These are phyloP conservation scores for Xerocomus potaroensis DNA, from an alignment of 768 basidiomycete genomes.

Conservation along the genomic window DNA sequence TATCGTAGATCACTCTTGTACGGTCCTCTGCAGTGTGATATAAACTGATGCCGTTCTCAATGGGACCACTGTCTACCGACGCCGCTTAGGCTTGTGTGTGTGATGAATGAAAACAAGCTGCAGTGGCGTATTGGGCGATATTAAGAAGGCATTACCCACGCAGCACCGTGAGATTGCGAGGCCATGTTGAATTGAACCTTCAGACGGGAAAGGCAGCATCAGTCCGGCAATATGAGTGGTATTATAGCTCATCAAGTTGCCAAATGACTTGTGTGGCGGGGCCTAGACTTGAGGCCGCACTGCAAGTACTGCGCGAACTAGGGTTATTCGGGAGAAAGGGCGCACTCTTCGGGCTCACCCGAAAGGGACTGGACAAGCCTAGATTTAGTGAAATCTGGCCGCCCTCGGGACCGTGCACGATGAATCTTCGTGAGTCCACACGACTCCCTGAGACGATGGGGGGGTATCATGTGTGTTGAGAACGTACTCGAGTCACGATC, in stretches of 20 bases:
- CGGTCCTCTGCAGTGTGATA: not conserved
- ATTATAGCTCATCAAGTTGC: slow-evolving; percentile 23
- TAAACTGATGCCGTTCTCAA: not conserved
- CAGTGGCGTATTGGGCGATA: slow-evolving; percentile 24
- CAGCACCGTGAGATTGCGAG: slow-evolving; percentile 12
- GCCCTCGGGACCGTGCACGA: slow-evolving; percentile 16
- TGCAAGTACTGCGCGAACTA: no score
- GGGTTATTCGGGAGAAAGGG: no score
- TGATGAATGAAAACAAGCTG: slow-evolving; percentile 6
- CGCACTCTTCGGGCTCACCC: no score
- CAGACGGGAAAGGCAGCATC: not conserved
- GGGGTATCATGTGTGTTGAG: no score
- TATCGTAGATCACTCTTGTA: not conserved
- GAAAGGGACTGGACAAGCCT: not conserved
- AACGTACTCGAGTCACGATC: slow-evolving; percentile 9
- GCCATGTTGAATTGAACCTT: not conserved
- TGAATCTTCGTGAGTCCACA: slow-evolving; percentile 7
- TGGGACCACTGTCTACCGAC: not conserved
- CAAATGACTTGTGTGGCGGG: slow-evolving; percentile 24
- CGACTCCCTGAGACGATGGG: no score
- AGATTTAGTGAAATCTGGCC: not conserved
- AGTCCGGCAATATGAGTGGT: slow-evolving; percentile 5
- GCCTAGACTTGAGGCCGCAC: slow-evolving; percentile 9
- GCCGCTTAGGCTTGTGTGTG: not conserved
- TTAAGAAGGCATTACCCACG: not conserved